A percentile compares a stretch with the other conserved stretches of the same genome.
Evolutionary conservation across 148 eudicot species (phyloP).

Genomic region (Rhododendron vialii): DNA sequence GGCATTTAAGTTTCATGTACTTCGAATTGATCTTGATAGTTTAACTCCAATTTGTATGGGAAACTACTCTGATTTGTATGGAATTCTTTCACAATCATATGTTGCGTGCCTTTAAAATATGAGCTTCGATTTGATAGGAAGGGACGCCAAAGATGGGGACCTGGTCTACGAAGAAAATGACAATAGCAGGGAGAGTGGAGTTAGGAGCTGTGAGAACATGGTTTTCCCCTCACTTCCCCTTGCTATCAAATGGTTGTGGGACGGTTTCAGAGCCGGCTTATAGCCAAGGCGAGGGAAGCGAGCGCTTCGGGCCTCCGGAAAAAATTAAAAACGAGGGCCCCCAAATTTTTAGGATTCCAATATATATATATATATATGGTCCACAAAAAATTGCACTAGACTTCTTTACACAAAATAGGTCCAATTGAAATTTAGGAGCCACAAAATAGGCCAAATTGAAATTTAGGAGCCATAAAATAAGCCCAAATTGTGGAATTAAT

Average conservation of each 20-base stretch:
- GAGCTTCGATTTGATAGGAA: constrained; percentile 29
- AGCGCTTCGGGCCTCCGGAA: too few relatives aligned
- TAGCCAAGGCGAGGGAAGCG: too few relatives aligned
- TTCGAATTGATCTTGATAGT: not conserved
- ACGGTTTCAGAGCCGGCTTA: too few relatives aligned
- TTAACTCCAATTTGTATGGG: not conserved
- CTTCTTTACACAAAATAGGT: too few relatives aligned
- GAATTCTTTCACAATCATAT: not conserved
- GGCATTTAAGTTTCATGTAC: not conserved
- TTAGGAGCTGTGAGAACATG: constrained; percentile 36
- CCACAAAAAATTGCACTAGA: too few relatives aligned
- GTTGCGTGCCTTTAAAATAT: not conserved
- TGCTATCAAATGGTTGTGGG: constrained; percentile 91
- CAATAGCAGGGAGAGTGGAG: constrained; percentile 35
- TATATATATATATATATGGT: too few relatives aligned
- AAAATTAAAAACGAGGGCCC: too few relatives aligned
- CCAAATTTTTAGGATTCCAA: too few relatives aligned
- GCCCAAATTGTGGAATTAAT: too few relatives aligned
- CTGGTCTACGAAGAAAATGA: constrained; percentile 28
- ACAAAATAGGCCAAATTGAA: too few relatives aligned
- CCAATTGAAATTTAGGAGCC: too few relatives aligned
- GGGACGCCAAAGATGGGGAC: constrained; percentile 37
- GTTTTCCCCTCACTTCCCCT: constrained; percentile 84
- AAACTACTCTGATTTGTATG: not conserved
- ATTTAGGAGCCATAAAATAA: too few relatives aligned